phyloP scores from a whole-genome alignment of 352 stramenopile genomes.

The Thalassiosira sp. region DNA sequence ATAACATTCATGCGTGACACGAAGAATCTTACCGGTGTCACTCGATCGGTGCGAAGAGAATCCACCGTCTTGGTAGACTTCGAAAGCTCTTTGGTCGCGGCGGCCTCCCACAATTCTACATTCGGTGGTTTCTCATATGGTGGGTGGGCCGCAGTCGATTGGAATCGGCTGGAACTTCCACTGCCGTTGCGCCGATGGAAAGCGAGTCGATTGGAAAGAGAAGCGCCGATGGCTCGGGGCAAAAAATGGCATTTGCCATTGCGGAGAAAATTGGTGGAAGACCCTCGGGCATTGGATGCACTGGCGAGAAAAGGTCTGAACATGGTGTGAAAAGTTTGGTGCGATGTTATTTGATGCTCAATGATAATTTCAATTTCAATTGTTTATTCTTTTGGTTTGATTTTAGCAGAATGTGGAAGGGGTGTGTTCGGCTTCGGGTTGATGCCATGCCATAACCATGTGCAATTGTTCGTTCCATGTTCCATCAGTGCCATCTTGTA shows the following conservation, averaged over 20 bases:
- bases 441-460: too few species aligned
- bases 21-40: constrained; percentile 50
- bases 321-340: not conserved
- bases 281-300: not conserved
- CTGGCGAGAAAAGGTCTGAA: not conserved
- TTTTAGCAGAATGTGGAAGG: too few species aligned
- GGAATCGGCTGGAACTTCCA: not conserved
- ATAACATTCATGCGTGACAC: not conserved
- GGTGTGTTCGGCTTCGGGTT: too few species aligned
- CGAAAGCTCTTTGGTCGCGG: constrained; percentile 68
- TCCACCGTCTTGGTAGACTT: constrained; percentile 53
- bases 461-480: too few species aligned
- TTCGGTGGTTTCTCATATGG: constrained; percentile 29
- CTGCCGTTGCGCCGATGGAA: too few species aligned
- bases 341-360: too few species aligned
- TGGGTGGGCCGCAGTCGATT: constrained; percentile 1
- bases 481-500: too few species aligned
- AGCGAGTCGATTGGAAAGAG: not conserved
- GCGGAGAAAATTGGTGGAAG: not conserved
- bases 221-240: not conserved
- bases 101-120: constrained; percentile 60
- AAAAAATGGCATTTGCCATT: constrained; percentile 5
- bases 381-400: too few species aligned
- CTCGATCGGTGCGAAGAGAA: constrained; percentile 54
- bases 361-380: too few species aligned